phyloP scores from a whole-genome alignment of 495 filamentous ascomycete genomes.

The Aspergillus coremiiformis region DNA sequence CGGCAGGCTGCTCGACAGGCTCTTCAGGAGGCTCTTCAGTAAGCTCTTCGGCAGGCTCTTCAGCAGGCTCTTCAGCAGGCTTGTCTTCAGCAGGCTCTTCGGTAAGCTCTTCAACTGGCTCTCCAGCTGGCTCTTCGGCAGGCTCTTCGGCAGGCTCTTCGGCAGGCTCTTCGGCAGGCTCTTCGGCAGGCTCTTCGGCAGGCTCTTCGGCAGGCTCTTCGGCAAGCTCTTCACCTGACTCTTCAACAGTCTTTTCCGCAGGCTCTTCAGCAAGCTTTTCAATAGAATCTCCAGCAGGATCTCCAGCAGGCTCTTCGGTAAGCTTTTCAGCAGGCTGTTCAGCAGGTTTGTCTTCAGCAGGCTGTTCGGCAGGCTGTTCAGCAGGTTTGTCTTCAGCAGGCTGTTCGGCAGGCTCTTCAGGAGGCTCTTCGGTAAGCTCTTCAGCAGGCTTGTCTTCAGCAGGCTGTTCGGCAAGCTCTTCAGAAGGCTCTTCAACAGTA shows the following conservation, averaged over 20 bases:
- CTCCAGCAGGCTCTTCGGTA: slow-evolving; percentile 8
- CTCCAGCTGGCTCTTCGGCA: slow-evolving; percentile 6
- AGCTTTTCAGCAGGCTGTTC: slow-evolving; percentile 10
- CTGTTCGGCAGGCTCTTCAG: slow-evolving; percentile 2
- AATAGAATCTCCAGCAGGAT: slow-evolving; percentile 1
- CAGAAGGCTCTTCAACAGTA: slow-evolving; percentile 8
- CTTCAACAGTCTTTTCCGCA: neutral
- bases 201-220: slow-evolving; percentile 3
- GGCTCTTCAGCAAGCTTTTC: slow-evolving; percentile 7
- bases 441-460: slow-evolving; percentile 13
- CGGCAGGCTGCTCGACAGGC: too few relatives aligned
- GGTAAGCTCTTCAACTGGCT: slow-evolving; percentile 6
- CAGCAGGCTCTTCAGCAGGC: slow-evolving; percentile 9
- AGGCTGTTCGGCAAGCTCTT: slow-evolving; percentile 13
- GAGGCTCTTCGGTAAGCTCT: slow-evolving; percentile 6
- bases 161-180: slow-evolving; percentile 4
- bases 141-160: slow-evolving; percentile 11
- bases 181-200: neutral
- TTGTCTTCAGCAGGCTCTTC: slow-evolving; percentile 14
- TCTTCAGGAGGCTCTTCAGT: slow-evolving; percentile 3
- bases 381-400: slow-evolving; percentile 8
- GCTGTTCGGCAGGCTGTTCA: slow-evolving; percentile 8
- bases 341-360: slow-evolving; percentile 2
- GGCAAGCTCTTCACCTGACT: neutral
- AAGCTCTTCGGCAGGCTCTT: slow-evolving; percentile 5